These are phyloP conservation scores for Erysiphe pulchra DNA, from an alignment of 2,329 filamentous ascomycete species.

Conservation along the genomic window DNA sequence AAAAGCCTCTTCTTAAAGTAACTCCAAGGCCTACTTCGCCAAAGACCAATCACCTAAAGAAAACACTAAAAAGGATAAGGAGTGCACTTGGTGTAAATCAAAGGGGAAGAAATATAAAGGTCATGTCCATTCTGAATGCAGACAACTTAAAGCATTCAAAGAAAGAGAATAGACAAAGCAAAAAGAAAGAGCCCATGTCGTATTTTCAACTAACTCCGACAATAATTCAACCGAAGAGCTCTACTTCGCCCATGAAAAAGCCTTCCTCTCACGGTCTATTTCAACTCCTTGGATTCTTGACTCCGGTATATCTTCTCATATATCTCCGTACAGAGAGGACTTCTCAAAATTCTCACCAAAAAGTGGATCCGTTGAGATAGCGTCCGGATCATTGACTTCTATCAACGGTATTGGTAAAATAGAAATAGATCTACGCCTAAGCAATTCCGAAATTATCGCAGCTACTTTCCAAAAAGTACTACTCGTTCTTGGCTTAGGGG, in stretches of 20 bases:
- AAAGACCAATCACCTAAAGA: not conserved
- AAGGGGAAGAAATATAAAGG: not conserved
- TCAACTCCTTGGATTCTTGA: not conserved
- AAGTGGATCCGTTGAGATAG: not conserved
- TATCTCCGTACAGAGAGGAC: not conserved
- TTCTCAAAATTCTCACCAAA: not conserved
- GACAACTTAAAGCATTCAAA: not conserved
- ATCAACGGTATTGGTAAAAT: not conserved
- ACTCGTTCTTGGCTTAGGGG: not conserved
- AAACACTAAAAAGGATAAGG: not conserved
- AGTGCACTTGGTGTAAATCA: not conserved
- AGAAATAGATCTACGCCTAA: not conserved
- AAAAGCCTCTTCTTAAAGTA: not conserved
- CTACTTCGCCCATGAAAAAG: not conserved
- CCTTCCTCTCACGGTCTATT: not conserved
- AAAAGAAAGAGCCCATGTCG: not conserved
- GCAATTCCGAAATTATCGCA: not conserved
- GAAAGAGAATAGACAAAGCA: not conserved
- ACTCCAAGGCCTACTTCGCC: not conserved
- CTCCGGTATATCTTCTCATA: not conserved
- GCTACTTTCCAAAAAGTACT: not conserved
- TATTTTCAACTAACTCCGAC: not conserved
- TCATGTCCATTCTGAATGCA: conserved; percentile 1
- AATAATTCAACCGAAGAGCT: not conserved
- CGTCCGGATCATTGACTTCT: not conserved